These are phyloP conservation scores for Nemania diffusa DNA, from an alignment of 2,329 filamentous ascomycete genomes.

Conservation along the genomic window DNA sequence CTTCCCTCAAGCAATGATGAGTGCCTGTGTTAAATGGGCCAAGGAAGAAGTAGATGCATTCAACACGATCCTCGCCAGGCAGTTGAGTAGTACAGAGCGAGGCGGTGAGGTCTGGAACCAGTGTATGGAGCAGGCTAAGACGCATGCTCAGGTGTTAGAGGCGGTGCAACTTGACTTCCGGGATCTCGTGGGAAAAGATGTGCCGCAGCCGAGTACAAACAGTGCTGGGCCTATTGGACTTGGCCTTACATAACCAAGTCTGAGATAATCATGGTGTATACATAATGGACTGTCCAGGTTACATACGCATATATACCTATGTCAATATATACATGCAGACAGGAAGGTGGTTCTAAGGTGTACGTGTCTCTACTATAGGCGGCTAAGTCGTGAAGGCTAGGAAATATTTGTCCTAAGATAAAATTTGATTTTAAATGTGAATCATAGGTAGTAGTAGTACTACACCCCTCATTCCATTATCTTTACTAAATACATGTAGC, in stretches of 20 bases:
- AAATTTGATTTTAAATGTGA: too few relatives aligned
- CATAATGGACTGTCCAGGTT: not conserved
- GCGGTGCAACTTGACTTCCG: conserved; percentile 92
- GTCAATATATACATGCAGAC: too few relatives aligned
- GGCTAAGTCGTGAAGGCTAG: too few relatives aligned
- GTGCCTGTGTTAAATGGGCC: conserved; percentile 97
- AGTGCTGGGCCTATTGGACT: conserved; percentile 55
- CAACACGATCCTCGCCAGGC: conserved; percentile 82
- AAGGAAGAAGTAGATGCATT: conserved; percentile 94
- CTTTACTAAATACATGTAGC: too few relatives aligned
- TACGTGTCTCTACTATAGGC: not conserved
- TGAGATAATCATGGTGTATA: not conserved
- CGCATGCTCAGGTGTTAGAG: conserved; percentile 81
- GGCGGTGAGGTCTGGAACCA: conserved; percentile 81
- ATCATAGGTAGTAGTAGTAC: too few relatives aligned
- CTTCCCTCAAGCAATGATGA: conserved; percentile 88
- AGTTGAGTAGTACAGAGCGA: conserved; percentile 85
- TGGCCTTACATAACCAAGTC: conserved; percentile 47
- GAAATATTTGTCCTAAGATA: too few relatives aligned
- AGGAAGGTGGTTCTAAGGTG: too few relatives aligned
- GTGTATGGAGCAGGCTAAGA: conserved; percentile 83
- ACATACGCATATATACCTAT: conserved; percentile 11
- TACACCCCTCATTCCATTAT: too few relatives aligned
- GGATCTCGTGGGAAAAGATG: conserved; percentile 76
- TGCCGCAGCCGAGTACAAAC: conserved; percentile 46